These are phyloP conservation scores for Boeremia exigua DNA, from an alignment of 2,329 filamentous ascomycete species.

Conservation along the genomic window DNA sequence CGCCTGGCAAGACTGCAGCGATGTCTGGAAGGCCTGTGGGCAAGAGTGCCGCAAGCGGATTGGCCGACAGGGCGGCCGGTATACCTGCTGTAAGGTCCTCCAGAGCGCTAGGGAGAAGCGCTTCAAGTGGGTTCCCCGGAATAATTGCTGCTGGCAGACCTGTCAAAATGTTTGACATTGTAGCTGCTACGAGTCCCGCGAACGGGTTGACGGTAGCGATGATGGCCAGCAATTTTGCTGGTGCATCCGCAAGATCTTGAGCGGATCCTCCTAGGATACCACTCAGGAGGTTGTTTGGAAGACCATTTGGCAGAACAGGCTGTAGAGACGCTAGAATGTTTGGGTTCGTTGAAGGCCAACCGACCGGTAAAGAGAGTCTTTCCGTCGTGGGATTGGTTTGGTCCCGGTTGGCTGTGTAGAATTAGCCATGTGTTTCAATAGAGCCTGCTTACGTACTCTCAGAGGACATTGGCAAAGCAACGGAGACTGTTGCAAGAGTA, in stretches of 20 bases:
- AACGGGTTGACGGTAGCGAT: neutral
- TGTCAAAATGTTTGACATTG: neutral
- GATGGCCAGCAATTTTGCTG: neutral
- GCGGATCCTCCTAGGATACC: neutral
- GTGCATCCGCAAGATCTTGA: neutral
- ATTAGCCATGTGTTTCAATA: neutral
- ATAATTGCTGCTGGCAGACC: neutral
- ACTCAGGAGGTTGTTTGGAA: neutral
- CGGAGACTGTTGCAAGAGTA: neutral
- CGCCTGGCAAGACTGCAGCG: neutral
- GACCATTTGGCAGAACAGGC: neutral
- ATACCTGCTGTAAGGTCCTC: neutral
- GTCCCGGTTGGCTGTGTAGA: neutral
- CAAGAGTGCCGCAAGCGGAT: neutral
- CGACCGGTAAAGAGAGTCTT: neutral
- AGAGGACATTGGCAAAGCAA: neutral
- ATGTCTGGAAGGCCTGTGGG: neutral
- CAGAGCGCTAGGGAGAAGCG: neutral
- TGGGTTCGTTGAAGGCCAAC: neutral
- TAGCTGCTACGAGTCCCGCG: neutral
- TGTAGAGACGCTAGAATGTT: neutral
- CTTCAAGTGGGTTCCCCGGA: neutral
- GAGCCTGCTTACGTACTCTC: neutral
- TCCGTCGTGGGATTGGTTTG: neutral
- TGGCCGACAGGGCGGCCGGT: neutral